A percentile compares a stretch with the other conserved stretches of the same genome.
phyloP scores from a whole-genome alignment of 2,329 filamentous ascomycete genomes.

The Neonectria hederae region DNA sequence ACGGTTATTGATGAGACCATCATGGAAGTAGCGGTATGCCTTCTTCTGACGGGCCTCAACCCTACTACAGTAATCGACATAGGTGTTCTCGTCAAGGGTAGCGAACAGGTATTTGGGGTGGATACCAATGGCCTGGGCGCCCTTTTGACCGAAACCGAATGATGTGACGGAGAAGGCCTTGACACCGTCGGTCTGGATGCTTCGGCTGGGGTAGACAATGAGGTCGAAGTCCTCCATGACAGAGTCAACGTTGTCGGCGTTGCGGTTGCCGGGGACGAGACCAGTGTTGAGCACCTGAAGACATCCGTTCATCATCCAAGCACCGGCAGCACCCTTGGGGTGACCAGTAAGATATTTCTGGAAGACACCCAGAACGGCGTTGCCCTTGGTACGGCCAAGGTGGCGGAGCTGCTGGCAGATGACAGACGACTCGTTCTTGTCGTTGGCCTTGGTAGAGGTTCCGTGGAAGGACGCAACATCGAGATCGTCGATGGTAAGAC shows the following conservation, averaged over 20 bases:
- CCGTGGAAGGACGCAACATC: slow-evolving; percentile 98
- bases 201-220: slow-evolving; percentile 95
- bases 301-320: slow-evolving; percentile 99
- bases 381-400: slow-evolving; percentile 94
- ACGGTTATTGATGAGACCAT: slow-evolving; percentile 96
- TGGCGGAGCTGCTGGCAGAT: slow-evolving; percentile 96
- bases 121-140: slow-evolving; percentile 94
- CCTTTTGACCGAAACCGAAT: slow-evolving; percentile 99
- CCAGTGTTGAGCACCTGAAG: slow-evolving; percentile 94
- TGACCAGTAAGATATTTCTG: slow-evolving; percentile 99
- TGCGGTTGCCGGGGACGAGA: slow-evolving; percentile 95
- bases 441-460: slow-evolving; percentile 97
- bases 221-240: slow-evolving; percentile 98
- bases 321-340: slow-evolving; percentile 98
- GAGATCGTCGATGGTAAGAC: slow-evolving; percentile 95
- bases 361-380: slow-evolving; percentile 96
- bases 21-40: slow-evolving; percentile 98
- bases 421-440: slow-evolving; percentile 99
- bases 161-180: slow-evolving; percentile 99
- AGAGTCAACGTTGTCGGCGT: slow-evolving; percentile 96
- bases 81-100: slow-evolving; percentile 87
- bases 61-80: slow-evolving; percentile 84
- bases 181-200: slow-evolving; percentile 96
- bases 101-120: slow-evolving; percentile 97
- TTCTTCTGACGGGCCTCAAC: slow-evolving; percentile 96